Conservation (phyloP, 2,329 filamentous ascomycete species). For the Fusarium dimerum region DNA sequence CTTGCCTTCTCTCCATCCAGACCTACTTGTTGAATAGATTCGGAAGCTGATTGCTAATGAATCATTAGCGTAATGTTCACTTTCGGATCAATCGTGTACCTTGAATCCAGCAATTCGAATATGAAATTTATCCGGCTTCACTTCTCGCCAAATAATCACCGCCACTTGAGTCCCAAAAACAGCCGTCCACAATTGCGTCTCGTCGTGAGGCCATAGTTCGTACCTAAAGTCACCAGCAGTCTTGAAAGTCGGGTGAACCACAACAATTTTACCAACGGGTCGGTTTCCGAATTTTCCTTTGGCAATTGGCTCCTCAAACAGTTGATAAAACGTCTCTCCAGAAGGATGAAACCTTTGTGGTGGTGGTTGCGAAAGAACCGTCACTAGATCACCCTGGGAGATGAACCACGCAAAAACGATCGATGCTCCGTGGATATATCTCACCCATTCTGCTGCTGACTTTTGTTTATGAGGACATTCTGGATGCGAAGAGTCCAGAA, state of each 20-base stretch:
- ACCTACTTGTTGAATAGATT: background rate
- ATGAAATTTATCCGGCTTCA: conserved; percentile 3
- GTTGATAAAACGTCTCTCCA: background rate
- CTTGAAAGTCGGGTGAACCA: no score
- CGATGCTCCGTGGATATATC: conserved; percentile 5
- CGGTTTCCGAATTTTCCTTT: no score
- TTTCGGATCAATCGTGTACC: background rate
- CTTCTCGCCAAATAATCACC: background rate
- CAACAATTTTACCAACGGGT: no score
- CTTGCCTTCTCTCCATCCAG: background rate
- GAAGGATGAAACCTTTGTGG: conserved; percentile 4
- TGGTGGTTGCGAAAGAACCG: conserved; percentile 1
- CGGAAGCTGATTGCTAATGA: background rate
- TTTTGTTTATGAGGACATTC: background rate
- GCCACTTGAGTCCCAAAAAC: background rate
- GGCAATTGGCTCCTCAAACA: background rate
- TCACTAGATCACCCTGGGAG: background rate
- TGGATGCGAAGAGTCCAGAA: background rate
- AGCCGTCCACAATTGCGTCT: background rate
- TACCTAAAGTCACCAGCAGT: background rate
- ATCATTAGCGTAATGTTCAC: background rate
- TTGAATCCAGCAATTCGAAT: background rate
- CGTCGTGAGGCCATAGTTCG: conserved; percentile 2
- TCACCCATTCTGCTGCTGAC: background rate
- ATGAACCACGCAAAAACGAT: conserved; percentile 4